A percentile compares a stretch with the other conserved stretches of the same genome.
Evolutionary conservation across 148 eudicot species (phyloP).

Genomic region (Chenopodium formosanum): DNA sequence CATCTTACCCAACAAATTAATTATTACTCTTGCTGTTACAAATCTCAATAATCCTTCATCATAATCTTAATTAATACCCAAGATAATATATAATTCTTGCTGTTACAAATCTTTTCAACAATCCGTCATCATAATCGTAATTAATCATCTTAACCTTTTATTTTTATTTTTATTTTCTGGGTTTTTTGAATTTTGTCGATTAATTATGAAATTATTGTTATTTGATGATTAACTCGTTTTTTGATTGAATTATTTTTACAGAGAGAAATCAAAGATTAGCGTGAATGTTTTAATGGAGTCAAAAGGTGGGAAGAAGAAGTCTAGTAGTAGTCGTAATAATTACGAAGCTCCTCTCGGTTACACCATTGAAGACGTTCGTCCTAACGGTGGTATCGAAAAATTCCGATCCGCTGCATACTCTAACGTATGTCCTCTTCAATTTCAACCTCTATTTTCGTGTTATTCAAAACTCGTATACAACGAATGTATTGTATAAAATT

Average conservation of each 20-base stretch:
- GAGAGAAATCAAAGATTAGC: background rate
- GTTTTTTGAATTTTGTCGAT: background rate
- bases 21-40: too few relatives aligned
- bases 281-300: constrained; percentile 42
- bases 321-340: constrained; percentile 34
- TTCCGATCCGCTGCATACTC: constrained; percentile 82
- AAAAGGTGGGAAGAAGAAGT: constrained; percentile 42
- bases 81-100: background rate
- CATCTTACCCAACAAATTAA: too few relatives aligned
- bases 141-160: background rate
- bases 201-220: background rate
- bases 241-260: background rate
- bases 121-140: background rate
- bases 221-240: background rate
- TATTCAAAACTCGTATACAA: too few relatives aligned
- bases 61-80: background rate
- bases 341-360: constrained; percentile 80
- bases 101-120: background rate
- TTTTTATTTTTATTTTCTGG: too few relatives aligned
- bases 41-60: background rate
- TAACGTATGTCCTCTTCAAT: constrained; percentile 34
- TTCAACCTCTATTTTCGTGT: background rate
- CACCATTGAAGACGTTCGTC: constrained; percentile 73
- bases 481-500: too few relatives aligned
- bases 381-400: constrained; percentile 63